Evolutionary conservation across 106 monocot genomes (phyloP).

Genomic region (Apostasia ramifera): DNA sequence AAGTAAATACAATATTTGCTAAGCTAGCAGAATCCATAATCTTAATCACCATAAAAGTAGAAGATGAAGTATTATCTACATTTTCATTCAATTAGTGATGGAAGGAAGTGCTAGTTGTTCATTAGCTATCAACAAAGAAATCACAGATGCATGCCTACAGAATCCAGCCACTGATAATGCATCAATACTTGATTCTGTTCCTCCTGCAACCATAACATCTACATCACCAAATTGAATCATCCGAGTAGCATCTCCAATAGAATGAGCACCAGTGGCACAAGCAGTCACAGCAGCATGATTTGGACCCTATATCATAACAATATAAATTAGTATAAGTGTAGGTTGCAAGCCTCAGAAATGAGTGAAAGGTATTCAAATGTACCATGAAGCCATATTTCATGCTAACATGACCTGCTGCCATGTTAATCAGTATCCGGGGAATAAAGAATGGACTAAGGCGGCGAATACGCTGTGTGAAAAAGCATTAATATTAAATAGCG

Average conservation of each 20-base stretch:
- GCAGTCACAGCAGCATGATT: constrained; percentile 97
- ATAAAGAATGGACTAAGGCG: constrained; percentile 88
- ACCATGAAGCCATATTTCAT: constrained; percentile 99
- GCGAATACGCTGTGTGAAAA: constrained; percentile 55
- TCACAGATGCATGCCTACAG: constrained; percentile 39
- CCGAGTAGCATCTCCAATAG: constrained; percentile 88
- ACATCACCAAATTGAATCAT: constrained; percentile 99
- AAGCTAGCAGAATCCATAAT: too few relatives aligned
- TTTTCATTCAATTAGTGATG: too few relatives aligned
- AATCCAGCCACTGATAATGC: constrained; percentile 95
- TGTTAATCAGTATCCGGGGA: constrained; percentile 91
- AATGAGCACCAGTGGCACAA: constrained; percentile 98
- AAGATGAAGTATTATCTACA: too few relatives aligned
- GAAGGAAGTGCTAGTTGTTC: too few relatives aligned
- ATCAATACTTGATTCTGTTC: constrained; percentile 93
- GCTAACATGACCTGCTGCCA: constrained; percentile 98
- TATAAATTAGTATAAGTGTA: neutral
- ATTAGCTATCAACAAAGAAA: too few relatives aligned
- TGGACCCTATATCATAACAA: constrained; percentile 58
- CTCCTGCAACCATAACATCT: constrained; percentile 98
- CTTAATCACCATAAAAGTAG: too few relatives aligned
- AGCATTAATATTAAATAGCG: constrained; percentile 14
- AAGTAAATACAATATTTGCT: too few relatives aligned
- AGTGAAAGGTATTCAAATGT: neutral
- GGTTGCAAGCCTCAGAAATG: neutral